Base-by-base conservation (phyloP, 345 rosid species). In the Hypericum androsaemum region DNA sequence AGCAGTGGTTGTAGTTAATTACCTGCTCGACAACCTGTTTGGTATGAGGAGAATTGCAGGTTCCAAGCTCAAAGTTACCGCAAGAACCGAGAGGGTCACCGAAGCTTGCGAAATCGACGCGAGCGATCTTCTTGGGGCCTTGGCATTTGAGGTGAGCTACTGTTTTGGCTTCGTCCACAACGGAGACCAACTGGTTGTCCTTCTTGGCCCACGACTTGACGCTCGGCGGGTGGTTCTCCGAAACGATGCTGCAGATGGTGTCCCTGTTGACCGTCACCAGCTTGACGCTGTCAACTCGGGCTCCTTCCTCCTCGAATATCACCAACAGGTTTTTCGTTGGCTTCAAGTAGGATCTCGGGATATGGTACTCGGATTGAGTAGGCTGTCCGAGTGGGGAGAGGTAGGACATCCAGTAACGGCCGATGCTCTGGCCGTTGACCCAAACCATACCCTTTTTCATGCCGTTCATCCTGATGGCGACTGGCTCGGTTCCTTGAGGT, bases 301-400 rank as follows among this genome's bases (percentile, higher is more conserved):
- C 59, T 12, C 59, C 65, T 37, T 52, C 35, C 10, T 61, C 65
- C 41, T 61, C 65, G 11, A 61, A 53, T 12, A 61, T 7, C 2
- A 61, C 53, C 47, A 61, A 10, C 6, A 43, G 10, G 12, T 61
- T 61, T 0, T 5, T 7, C 0, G 14, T 46, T 0, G 41, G 51
- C 10, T 46, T 28, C 0, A 61, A 36, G 53, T 45, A 61, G 0
- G 59, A 61, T 7, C 59, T 38, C 3, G 65, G 65, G 6, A 61
- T 51, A 14, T 61, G 65, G 39, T 61, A 61, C 57, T 87, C 16
- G 75, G 16, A 35, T 17, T 51, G 39, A 2, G 15, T 51, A 35
- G 41, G 54, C 65, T 32, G 89, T 77, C 51, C 48, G 7, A 50
- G 48, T 0, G 57, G 41, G 2, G 69, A 56, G 40, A 64, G 46